Conservation (phyloP, 2,329 filamentous ascomycete species). For the Pyricularia sp. region DNA sequence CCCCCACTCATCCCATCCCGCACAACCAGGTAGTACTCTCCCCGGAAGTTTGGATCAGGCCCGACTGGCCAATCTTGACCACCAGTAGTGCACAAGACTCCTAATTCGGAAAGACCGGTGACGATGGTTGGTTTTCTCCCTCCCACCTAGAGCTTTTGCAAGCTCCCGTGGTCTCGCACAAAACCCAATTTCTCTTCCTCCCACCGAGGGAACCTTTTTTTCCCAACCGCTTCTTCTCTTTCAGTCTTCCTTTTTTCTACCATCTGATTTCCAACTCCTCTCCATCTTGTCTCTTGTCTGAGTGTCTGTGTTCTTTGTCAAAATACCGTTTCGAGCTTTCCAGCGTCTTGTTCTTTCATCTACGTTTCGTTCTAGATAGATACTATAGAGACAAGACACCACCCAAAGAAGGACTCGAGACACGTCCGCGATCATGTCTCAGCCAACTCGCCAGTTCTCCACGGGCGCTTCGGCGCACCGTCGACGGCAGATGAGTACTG, state of each 20-base stretch:
- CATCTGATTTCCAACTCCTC: not conserved
- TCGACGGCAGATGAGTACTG: constrained; percentile 31
- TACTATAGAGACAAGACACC: not conserved
- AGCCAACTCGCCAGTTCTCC: constrained; percentile 24
- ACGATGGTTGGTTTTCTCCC: not conserved
- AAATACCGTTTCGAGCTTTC: not conserved
- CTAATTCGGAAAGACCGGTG: not conserved
- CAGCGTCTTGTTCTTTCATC: not conserved
- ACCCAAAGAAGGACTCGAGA: not conserved
- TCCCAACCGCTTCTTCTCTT: not conserved
- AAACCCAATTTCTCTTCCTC: not conserved
- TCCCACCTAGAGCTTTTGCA: not conserved
- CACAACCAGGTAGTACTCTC: not conserved
- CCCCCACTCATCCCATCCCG: not conserved
- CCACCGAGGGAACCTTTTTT: not conserved
- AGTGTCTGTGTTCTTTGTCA: not conserved
- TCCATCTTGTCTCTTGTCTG: not conserved
- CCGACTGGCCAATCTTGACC: not conserved
- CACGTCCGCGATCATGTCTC: not conserved
- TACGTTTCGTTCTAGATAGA: not conserved
- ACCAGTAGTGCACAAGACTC: not conserved
- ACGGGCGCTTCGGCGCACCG: constrained; percentile 31
- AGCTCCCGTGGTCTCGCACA: not conserved
- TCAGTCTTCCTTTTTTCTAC: not conserved
- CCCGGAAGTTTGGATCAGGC: not conserved